phyloP scores from a whole-genome alignment of 164 flowering plant genomes.

The Chloranthus sessilifolius region DNA sequence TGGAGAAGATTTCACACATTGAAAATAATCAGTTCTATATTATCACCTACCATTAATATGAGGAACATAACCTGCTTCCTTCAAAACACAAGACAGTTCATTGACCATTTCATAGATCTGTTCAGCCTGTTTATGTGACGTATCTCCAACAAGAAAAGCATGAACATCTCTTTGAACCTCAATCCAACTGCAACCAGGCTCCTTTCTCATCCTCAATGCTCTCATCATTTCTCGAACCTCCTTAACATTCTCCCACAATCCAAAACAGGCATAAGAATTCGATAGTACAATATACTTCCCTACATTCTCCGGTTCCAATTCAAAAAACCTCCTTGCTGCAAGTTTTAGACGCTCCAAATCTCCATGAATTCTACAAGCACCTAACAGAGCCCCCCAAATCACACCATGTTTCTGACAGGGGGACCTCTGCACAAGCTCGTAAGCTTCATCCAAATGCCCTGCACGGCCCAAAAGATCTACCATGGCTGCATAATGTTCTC shows the following conservation, averaged over 20 bases:
- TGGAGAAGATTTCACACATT: too few species aligned
- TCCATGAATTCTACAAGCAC: conserved; percentile 66
- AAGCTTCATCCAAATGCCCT: conserved; percentile 66
- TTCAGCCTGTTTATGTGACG: conserved; percentile 35
- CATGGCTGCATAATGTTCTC: conserved; percentile 69
- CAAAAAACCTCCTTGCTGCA: conserved; percentile 55
- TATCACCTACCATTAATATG: conserved; percentile 16
- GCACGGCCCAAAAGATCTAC: conserved; percentile 78
- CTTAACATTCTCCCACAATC: conserved; percentile 61
- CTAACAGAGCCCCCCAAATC: conserved; percentile 73
- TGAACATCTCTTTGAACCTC: conserved; percentile 52
- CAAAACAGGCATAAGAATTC: conserved; percentile 63
- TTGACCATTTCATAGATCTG: conserved; percentile 33
- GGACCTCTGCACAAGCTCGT: conserved; percentile 45
- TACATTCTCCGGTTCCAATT: conserved; percentile 59
- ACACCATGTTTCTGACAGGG: conserved; percentile 58
- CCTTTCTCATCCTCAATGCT: conserved; percentile 53
- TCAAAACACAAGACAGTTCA: conserved; percentile 30
- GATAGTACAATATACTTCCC: conserved; percentile 68
- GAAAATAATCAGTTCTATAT: too few species aligned
- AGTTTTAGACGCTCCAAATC: conserved; percentile 43
- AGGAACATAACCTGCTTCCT: conserved; percentile 46
- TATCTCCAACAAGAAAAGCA: conserved; percentile 51
- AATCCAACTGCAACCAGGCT: conserved; percentile 77
- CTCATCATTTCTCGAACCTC: conserved; percentile 57